Base-by-base conservation (phyloP, 2,329 filamentous ascomycete genomes). In the Neonectria punicea region DNA sequence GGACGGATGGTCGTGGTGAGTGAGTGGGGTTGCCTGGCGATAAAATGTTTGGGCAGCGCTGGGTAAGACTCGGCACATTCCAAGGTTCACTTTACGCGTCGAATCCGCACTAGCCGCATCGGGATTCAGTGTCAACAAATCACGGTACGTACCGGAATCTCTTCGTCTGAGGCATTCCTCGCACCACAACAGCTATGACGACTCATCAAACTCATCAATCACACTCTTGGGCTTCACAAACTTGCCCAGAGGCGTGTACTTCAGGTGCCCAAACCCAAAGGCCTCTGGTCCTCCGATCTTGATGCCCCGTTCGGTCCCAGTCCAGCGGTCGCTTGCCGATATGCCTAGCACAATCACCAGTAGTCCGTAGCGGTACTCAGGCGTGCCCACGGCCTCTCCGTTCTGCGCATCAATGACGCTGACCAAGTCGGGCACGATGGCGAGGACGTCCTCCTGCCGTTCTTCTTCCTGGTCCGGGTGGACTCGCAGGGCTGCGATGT, bases 361-460 rank as follows among this genome's bases (percentile, higher is more conserved):
- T 41, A 87, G 71, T 1, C 85, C 85, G 63, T 87, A 87, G 11
- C 84, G 74, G 65, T 87, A 89, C 69, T 89, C 87, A 0, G 84
- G 86, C 0, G 84, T 86, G 0, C 86, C 86, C 7, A 89, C 78
- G 0, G 85, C 86, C 67, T 86, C 82, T 30, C 86, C 87, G 10
- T 84, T 86, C 66, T 86, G 84, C 6, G 84, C 82, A 61, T 88
- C 86, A 16, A 89, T 81, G 9, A 89, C 79, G 0, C 82, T 80
- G 58, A 89, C 85, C 7, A 89, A 75, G 61, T 89, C 87, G 0
- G 87, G 87, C 2, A 87, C 87, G 2, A 85, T 81, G 1, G 84
- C 84, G 1, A 89, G 73, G 0, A 87, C 76, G 34, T 82, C 76
- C 30, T 81, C 78, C 47, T 80, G 79, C 5, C 67, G 74, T 59